Base-by-base conservation (phyloP, 192 early-diverging fungal genomes). In the Coemansia sp. region DNA sequence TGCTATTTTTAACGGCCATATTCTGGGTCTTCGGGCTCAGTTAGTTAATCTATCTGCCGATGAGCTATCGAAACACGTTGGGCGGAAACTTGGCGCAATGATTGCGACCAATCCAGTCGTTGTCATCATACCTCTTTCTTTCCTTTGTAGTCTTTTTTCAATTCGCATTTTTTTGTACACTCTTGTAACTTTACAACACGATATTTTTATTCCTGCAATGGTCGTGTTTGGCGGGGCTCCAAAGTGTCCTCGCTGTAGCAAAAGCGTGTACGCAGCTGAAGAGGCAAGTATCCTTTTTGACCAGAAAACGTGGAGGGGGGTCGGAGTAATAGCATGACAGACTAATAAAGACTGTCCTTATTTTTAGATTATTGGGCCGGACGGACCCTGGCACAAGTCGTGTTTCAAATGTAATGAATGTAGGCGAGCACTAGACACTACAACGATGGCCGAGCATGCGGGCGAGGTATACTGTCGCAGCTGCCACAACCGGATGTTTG, bases 191-290 rank as follows among this genome's bases (percentile, higher is more conserved):
- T 34, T 60, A 44, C 6, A 23, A 19, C 38, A 44, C 8, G 34
- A 36, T 27, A 17, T 12, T 29, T 29, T 29, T 31, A 9, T 37
- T 19, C 36, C 31, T 21, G 34, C 37, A 42, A 73, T 81, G 67
- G 74, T 73, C 29, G 57, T 74, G 36, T 70, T 72, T 46, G 62
- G 69, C 10, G 75, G 68, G 17, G 74, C 83, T 14, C 78, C 83
- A 45, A 76, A 73, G 50, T 85, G 83, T 62, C 84, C 76, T n/a
- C 84, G 84, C 39, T 85, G 84, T 77, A 58, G 23, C 65, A 78
- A 78, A 61, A 69, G 75, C 57, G 84, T 85, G 12, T 85, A 82
- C 44, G 71, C 79, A 5, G 84, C 78, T 32, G 84, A 85, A 67
- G 76, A 75, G 76, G 82, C 75, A 78, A 62, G 45, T 63, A 14